Base-by-base conservation (phyloP, 345 rosid genomes). In the Litchi chinensis region DNA sequence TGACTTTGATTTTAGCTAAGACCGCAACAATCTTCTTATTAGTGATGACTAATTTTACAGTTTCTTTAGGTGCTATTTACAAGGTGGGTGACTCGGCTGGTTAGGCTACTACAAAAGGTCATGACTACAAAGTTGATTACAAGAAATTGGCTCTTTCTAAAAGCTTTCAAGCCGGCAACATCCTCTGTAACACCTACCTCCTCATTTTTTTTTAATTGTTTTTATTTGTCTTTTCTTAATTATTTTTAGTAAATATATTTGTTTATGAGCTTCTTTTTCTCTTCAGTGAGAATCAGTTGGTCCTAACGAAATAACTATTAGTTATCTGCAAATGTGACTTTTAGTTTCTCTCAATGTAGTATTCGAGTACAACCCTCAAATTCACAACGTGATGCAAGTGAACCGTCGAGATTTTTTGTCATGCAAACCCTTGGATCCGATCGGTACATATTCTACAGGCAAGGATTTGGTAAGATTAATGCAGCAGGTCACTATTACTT, bases 301-400 rank as follows among this genome's bases (percentile, higher is more conserved):
- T 32, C 37, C 37, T 32, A 3, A 32, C 37, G 37, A 2, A 32
- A 2, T 0, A 32, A 32, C 37, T 32, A 32, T 3, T 32, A 41
- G 9, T 41, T 50, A 50, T 50, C 10, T 50, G 15, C 13, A 5
- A 50, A 50, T 50, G 4, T 50, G 56, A 16, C 0, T 50, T 50
- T 50, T 50, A 50, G 15, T 50, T 50, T 50, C 15, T 50, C 4
- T 77, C 6, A 24, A 15, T 26, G 66, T 78, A 83, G 86, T 83
- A 54, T 84, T 86, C 37, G 65, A 70, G n/a, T 84, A 80, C 80
- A 76, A 79, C 73, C 65, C 16, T 3, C 63, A 78, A 28, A 73
- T 71, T 74, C 86, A 84, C 82, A 80, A 82, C 80, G 86, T 84
- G 59, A 60, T 64, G 84, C 77, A 64, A 60, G 89, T 82, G 78